These are phyloP conservation scores for Ampelomyces quisqualis DNA, from an alignment of 2,329 filamentous ascomycete species.

Conservation along the genomic window DNA sequence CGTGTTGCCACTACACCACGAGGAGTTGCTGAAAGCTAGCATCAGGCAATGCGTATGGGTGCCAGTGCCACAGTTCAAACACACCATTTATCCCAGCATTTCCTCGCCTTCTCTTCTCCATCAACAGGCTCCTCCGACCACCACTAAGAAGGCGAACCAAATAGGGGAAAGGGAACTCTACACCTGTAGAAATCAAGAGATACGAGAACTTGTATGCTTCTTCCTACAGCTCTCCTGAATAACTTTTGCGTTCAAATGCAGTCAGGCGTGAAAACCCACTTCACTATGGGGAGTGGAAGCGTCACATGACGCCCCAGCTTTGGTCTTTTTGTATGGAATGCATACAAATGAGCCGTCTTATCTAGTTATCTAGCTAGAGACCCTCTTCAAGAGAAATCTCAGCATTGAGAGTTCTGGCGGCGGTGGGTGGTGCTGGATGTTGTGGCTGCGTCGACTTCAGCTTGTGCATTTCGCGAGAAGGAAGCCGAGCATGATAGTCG, in stretches of 20 bases:
- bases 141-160: neutral
- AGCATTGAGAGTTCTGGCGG: neutral
- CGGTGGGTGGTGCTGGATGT: neutral
- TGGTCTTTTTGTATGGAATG: constrained; percentile 2
- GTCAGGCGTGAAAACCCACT: constrained; percentile 7
- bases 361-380: too few relatives aligned
- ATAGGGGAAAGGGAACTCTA: too few relatives aligned
- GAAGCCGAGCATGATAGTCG: too few relatives aligned
- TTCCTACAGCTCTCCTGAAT: constrained; percentile 1
- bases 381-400: too few relatives aligned
- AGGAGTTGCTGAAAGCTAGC: neutral
- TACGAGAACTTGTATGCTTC: neutral
- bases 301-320: constrained; percentile 2
- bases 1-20: constrained; percentile 2
- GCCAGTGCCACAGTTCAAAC: neutral
- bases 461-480: constrained; percentile 5
- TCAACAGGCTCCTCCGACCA: too few relatives aligned
- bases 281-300: constrained; percentile 4
- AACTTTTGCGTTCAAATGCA: constrained; percentile 2
- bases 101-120: neutral
- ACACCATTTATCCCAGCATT: neutral
- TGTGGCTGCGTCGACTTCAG: constrained; percentile 2
- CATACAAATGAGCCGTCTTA: neutral
- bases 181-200: too few relatives aligned
- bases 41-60: neutral